These are phyloP conservation scores for Polyporus tsugae DNA, from an alignment of 1,284 basidiomycete genomes.

Conservation along the genomic window DNA sequence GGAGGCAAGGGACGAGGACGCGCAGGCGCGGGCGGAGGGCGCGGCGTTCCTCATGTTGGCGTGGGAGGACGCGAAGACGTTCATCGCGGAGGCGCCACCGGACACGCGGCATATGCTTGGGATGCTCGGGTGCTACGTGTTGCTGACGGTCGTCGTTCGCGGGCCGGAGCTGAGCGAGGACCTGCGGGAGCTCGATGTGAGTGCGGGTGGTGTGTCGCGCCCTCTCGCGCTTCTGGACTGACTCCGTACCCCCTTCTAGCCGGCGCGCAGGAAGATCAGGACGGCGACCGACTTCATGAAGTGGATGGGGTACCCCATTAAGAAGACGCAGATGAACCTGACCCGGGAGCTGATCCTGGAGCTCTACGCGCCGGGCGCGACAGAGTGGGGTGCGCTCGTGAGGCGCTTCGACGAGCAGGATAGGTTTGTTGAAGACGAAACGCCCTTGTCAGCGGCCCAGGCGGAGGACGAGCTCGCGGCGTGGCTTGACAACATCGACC, in stretches of 20 bases:
- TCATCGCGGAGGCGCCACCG: constrained; percentile 60
- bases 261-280: constrained; percentile 50
- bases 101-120: constrained; percentile 64
- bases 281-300: constrained; percentile 56
- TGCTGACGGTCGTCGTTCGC: constrained; percentile 54
- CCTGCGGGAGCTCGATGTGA: constrained; percentile 57
- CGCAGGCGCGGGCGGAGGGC: constrained; percentile 59
- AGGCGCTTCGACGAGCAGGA: constrained; percentile 36
- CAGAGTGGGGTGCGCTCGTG: constrained; percentile 55
- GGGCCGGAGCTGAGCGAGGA: constrained; percentile 56
- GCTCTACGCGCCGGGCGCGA: constrained; percentile 48
- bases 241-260: constrained; percentile 38
- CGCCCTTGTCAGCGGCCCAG: constrained; percentile 44
- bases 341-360: constrained; percentile 53
- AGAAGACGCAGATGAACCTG: constrained; percentile 55
- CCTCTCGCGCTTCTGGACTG: background rate
- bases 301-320: constrained; percentile 50
- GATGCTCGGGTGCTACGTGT: constrained; percentile 61
- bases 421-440: constrained; percentile 46
- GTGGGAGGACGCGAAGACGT: constrained; percentile 62
- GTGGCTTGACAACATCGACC: constrained; percentile 22
- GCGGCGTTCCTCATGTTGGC: constrained; percentile 60
- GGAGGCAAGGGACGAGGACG: constrained; percentile 47
- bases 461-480: constrained; percentile 57
- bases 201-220: constrained; percentile 23